These are phyloP conservation scores for Ganoderma sinense DNA, from an alignment of 1,284 basidiomycete genomes.

Conservation along the genomic window DNA sequence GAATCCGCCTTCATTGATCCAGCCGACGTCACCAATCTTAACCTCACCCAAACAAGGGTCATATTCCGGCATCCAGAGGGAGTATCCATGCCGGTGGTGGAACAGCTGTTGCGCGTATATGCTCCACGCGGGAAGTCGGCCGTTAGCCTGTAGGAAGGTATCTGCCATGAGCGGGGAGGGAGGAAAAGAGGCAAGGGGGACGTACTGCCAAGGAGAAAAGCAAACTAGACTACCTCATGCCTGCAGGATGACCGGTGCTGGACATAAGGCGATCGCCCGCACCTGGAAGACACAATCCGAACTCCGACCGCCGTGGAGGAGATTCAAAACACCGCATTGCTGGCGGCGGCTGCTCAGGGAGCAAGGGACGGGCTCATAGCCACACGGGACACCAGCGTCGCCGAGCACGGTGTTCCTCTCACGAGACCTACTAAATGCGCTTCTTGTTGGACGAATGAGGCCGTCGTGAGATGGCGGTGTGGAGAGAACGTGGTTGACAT, in stretches of 20 bases:
- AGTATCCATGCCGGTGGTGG: conserved; percentile 15
- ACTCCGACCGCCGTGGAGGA: neutral
- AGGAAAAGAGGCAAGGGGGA: neutral
- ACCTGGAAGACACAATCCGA: neutral
- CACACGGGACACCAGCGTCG: neutral
- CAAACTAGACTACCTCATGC: neutral
- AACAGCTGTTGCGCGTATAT: conserved; percentile 14
- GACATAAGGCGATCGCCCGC: neutral
- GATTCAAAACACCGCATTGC: neutral
- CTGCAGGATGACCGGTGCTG: neutral
- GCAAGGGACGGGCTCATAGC: neutral
- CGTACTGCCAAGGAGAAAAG: neutral
- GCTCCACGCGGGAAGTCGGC: conserved; percentile 3
- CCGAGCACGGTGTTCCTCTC: neutral
- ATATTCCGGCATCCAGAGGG: conserved; percentile 25
- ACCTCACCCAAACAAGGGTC: conserved; percentile 13
- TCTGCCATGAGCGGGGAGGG: neutral
- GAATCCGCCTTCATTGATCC: conserved; percentile 20
- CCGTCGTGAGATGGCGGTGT: neutral
- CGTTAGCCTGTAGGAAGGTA: neutral
- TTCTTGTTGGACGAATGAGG: neutral
- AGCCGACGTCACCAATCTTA: conserved; percentile 29
- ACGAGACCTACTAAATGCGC: neutral
- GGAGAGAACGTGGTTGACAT: neutral
- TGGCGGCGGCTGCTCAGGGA: neutral